Conservation (phyloP, 345 rosid species). For the Clausena lansium region DNA sequence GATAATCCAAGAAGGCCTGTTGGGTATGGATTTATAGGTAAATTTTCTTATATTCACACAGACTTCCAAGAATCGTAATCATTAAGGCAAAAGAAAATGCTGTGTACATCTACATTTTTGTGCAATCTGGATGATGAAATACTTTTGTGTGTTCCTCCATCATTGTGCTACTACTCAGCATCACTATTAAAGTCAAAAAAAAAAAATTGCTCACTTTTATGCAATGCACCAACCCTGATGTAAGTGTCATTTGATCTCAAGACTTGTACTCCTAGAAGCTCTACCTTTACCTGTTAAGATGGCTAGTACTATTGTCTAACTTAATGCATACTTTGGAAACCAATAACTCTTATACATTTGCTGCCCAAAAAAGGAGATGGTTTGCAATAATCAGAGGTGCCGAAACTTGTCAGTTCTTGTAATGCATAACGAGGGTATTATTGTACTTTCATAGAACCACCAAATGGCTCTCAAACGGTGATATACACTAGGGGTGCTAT, state of each 20-base stretch:
- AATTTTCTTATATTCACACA: conserved; percentile 15
- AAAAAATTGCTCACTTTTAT: not conserved
- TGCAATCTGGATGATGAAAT: not conserved
- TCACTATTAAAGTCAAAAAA: not conserved
- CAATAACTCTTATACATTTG: too few species aligned
- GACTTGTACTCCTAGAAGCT: not conserved
- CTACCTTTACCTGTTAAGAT: not conserved
- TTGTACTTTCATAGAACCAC: too few species aligned
- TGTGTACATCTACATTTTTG: not conserved
- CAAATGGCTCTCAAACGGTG: too few species aligned
- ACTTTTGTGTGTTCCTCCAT: not conserved
- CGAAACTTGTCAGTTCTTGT: too few species aligned
- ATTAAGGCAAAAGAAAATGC: not conserved
- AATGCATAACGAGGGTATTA: too few species aligned
- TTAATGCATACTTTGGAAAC: too few species aligned
- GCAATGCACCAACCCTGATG: not conserved
- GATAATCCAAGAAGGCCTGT: conserved; percentile 73
- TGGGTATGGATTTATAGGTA: conserved; percentile 65
- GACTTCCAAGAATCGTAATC: not conserved
- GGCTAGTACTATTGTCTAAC: not conserved
- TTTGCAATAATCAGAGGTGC: too few species aligned
- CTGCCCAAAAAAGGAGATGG: too few species aligned
- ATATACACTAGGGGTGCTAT: too few species aligned
- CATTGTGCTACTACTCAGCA: not conserved
- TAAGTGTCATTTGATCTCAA: not conserved